Percentiles rank a stretch among this genome's conserved stretches.
These are phyloP conservation scores for Medicago truncatula DNA, from an alignment of 306 rosid species.

Conservation along the genomic window DNA sequence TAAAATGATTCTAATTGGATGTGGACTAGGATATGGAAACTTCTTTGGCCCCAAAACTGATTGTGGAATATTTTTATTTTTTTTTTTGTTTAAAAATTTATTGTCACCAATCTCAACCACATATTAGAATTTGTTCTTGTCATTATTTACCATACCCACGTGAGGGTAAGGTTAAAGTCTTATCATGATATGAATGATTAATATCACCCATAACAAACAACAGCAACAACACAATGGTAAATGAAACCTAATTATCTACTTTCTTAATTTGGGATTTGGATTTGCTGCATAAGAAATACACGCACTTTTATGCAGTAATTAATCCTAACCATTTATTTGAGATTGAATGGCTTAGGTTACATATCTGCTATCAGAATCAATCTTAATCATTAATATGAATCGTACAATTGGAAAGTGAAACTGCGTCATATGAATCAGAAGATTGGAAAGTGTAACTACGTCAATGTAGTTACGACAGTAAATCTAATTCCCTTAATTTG, in stretches of 20 bases:
- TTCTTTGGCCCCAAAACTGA: background rate
- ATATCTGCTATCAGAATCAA: too few species aligned
- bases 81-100: background rate
- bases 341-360: too few species aligned
- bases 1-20: background rate
- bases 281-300: too few species aligned
- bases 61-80: background rate
- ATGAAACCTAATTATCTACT: constrained; percentile 3
- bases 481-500: too few species aligned
- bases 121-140: constrained; percentile 25
- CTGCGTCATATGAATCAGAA: too few species aligned
- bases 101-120: constrained; percentile 35
- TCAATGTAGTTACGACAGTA: too few species aligned
- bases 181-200: constrained; percentile 22
- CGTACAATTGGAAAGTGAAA: too few species aligned
- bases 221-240: background rate
- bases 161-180: constrained; percentile 26
- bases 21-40: background rate
- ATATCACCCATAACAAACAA: constrained; percentile 10
- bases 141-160: constrained; percentile 43
- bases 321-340: too few species aligned
- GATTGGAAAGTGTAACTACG: too few species aligned
- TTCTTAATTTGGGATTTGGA: too few species aligned
- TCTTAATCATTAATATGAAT: too few species aligned
- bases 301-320: too few species aligned